phyloP scores from a whole-genome alignment of 768 basidiomycete genomes.

The Calocera viscosa region DNA sequence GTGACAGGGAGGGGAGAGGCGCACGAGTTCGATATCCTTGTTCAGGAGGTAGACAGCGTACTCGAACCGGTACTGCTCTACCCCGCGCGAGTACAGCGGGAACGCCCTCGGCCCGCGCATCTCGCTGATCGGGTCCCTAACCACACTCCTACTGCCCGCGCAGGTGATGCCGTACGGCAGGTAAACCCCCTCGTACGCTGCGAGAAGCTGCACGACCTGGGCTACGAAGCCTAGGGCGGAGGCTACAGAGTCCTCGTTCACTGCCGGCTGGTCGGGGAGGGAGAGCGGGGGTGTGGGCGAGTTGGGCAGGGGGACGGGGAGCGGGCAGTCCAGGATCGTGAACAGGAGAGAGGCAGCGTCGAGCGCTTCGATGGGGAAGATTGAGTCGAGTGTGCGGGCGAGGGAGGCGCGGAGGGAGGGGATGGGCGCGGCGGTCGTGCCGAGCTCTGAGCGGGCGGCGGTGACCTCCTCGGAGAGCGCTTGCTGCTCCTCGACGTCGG shows the following conservation, averaged over 20 bases:
- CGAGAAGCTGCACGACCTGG: conserved; percentile 70
- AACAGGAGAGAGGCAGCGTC: conserved; percentile 79
- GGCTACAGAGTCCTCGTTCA: conserved; percentile 77
- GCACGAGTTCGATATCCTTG: conserved; percentile 91
- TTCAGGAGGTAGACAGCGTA: conserved; percentile 95
- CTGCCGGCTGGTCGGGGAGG: conserved; percentile 48
- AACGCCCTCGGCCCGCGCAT: conserved; percentile 96
- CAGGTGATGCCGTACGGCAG: conserved; percentile 84
- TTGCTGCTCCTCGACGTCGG: not conserved
- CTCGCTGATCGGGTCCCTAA: conserved; percentile 82
- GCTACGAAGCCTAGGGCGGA: conserved; percentile 86
- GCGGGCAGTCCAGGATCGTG: conserved; percentile 72
- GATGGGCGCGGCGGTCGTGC: not conserved
- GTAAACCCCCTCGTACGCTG: conserved; percentile 60
- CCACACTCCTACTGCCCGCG: conserved; percentile 79
- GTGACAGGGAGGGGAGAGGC: conserved; percentile 17
- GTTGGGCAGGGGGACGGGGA: conserved; percentile 69
- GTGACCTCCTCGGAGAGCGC: not conserved
- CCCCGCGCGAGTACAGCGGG: conserved; percentile 85
- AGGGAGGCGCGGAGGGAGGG: conserved; percentile 25
- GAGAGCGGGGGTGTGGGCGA: conserved; percentile 77
- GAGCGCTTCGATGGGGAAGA: conserved; percentile 82
- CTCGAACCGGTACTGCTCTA: conserved; percentile 93
- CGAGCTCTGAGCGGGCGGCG: not conserved
- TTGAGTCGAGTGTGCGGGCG: conserved; percentile 54